Evolutionary conservation across 306 rosid species (phyloP).

Genomic region (Dryas octopetala): DNA sequence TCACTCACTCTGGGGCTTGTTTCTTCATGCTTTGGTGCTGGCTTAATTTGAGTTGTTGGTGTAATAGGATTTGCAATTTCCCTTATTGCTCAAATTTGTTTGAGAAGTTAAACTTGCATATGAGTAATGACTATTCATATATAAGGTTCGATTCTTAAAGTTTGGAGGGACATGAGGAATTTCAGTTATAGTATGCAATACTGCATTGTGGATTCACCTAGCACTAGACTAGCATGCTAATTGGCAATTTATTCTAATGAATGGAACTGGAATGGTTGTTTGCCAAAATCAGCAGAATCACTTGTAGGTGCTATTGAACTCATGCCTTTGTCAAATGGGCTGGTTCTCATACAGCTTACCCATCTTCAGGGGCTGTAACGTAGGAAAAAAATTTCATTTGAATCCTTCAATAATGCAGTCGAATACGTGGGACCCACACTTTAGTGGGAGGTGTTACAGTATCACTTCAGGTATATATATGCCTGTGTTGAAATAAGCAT

Average conservation of each 20-base stretch:
- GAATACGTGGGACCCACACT: background rate
- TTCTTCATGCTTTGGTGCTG: slow-evolving; percentile 1
- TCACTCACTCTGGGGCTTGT: slow-evolving; percentile 6
- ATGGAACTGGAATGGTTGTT: slow-evolving; percentile 1
- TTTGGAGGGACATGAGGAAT: background rate
- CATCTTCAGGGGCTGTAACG: background rate
- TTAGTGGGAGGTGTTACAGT: background rate
- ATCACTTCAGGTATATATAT: background rate
- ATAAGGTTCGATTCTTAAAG: background rate
- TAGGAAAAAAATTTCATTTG: background rate
- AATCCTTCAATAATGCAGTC: background rate
- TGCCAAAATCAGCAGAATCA: background rate
- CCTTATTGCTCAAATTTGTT: background rate
- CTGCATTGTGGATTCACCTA: background rate
- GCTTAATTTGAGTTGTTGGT: background rate
- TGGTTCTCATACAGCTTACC: background rate
- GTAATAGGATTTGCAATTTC: background rate
- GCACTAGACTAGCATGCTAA: background rate
- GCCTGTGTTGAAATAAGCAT: background rate
- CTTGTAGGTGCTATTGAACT: slow-evolving; percentile 1
- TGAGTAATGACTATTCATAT: background rate
- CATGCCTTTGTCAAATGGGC: background rate
- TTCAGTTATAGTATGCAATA: background rate
- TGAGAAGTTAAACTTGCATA: background rate
- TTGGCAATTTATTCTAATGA: background rate